Percentiles rank a stretch among this genome's conserved stretches.
Conservation (phyloP, 1,284 basidiomycete genomes). For the Flammula alnicola region DNA sequence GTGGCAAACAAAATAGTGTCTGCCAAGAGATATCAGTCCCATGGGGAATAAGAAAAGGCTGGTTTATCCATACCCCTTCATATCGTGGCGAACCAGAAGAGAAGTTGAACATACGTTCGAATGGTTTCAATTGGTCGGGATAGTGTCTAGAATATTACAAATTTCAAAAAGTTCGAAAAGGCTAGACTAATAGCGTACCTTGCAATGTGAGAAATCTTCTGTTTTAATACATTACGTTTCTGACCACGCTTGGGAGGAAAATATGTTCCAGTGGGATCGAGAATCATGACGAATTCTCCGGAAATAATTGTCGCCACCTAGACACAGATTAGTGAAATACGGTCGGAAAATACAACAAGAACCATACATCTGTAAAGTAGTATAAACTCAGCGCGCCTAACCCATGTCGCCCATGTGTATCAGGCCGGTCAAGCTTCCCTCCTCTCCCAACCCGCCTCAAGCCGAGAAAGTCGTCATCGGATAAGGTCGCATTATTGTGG, state of each 20-base stretch:
- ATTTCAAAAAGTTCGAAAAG: too few species aligned
- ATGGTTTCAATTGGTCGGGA: too few species aligned
- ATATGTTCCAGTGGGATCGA: conserved; percentile 45
- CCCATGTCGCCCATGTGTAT: conserved; percentile 51
- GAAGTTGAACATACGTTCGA: too few species aligned
- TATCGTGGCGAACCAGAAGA: too few species aligned
- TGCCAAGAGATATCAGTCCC: too few species aligned
- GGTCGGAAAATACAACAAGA: conserved; percentile 1
- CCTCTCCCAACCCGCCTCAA: conserved; percentile 45
- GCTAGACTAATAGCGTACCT: conserved; percentile 8
- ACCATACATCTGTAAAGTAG: conserved; percentile 49
- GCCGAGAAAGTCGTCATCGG: conserved; percentile 43
- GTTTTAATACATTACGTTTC: conserved; percentile 15
- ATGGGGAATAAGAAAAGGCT: too few species aligned
- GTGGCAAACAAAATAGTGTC: too few species aligned
- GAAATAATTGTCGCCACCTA: conserved; percentile 50
- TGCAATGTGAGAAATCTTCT: conserved; percentile 7
- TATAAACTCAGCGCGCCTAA: conserved; percentile 51
- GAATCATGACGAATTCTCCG: conserved; percentile 41
- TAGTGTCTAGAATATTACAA: too few species aligned
- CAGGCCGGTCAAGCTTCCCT: conserved; percentile 39
- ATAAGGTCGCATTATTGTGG: conserved; percentile 45
- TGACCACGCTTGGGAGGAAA: conserved; percentile 32
- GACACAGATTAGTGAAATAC: not conserved
- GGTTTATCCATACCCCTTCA: too few species aligned